Evolutionary conservation across 1,284 basidiomycete genomes (phyloP).

Genomic region (Puccinia triticina): DNA sequence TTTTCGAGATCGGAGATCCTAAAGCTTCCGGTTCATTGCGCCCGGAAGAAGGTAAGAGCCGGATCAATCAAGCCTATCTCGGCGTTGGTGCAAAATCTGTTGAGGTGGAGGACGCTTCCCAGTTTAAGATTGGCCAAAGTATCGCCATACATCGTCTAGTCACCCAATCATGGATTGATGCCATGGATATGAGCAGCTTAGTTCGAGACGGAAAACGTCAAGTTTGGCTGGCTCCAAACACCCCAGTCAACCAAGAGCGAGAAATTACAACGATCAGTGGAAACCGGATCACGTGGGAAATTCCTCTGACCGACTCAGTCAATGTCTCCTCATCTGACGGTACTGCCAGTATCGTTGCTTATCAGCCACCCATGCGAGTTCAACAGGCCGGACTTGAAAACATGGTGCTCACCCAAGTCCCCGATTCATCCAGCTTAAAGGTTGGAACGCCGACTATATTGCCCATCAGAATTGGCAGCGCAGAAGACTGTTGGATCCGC

Average conservation of each 20-base stretch:
- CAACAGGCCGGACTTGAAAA: slow-evolving; percentile 38
- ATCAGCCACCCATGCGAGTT: slow-evolving; percentile 31
- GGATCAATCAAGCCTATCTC: slow-evolving; percentile 32
- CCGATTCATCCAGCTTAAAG: slow-evolving; percentile 24
- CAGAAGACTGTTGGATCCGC: slow-evolving; percentile 48
- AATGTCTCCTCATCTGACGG: slow-evolving; percentile 26
- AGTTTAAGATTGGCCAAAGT: slow-evolving; percentile 47
- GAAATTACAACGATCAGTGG: slow-evolving; percentile 37
- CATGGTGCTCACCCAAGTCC: slow-evolving; percentile 26
- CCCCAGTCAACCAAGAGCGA: slow-evolving; percentile 44
- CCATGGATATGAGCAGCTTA: slow-evolving; percentile 36
- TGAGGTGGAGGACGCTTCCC: slow-evolving; percentile 24
- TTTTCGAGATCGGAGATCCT: slow-evolving; percentile 39
- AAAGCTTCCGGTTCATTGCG: slow-evolving; percentile 8
- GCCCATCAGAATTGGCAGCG: slow-evolving; percentile 37
- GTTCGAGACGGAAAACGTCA: slow-evolving; percentile 26
- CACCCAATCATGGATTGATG: slow-evolving; percentile 41
- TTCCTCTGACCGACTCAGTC: slow-evolving; percentile 44
- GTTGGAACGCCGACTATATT: slow-evolving; percentile 45
- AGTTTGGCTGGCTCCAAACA: slow-evolving; percentile 32
- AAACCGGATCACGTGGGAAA: slow-evolving; percentile 30
- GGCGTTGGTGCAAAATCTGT: slow-evolving; percentile 25
- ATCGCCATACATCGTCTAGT: slow-evolving; percentile 34
- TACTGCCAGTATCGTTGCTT: slow-evolving; percentile 30
- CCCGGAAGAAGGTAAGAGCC: slow-evolving; percentile 27